These are phyloP conservation scores for Aureobasidium mangrovei DNA, from an alignment of 2,329 filamentous ascomycete genomes.

Conservation along the genomic window DNA sequence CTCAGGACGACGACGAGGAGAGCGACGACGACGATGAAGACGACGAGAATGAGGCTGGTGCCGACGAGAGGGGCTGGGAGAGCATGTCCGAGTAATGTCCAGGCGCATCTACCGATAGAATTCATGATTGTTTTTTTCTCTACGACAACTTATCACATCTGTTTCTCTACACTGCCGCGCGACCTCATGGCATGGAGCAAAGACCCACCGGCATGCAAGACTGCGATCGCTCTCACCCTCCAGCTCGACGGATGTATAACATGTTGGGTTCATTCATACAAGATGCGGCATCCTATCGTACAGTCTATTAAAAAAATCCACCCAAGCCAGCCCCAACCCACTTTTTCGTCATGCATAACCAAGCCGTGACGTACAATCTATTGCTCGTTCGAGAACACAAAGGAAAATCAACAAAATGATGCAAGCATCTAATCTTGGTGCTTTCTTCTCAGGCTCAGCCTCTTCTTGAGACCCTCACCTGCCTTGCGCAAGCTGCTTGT, in stretches of 20 bases:
- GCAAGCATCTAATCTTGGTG: neutral
- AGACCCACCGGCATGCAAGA: too few relatives aligned
- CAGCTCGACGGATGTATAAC: too few relatives aligned
- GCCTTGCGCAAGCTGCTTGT: constrained; percentile 29
- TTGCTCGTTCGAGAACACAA: neutral
- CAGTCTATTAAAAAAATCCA: constrained; percentile 1
- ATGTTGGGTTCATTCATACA: neutral
- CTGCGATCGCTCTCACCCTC: too few relatives aligned
- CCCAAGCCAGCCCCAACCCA: neutral
- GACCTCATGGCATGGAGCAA: too few relatives aligned
- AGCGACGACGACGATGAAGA: constrained; percentile 52
- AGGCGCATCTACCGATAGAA: neutral
- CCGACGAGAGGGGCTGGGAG: constrained; percentile 27
- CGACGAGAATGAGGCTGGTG: constrained; percentile 41
- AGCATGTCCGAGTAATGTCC: constrained; percentile 26
- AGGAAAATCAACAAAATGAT: neutral
- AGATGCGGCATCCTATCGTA: constrained; percentile 3
- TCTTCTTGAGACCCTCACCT: constrained; percentile 36
- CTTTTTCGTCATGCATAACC: neutral
- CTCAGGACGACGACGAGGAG: constrained; percentile 52
- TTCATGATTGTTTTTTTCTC: neutral
- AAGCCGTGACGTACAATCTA: constrained; percentile 5
- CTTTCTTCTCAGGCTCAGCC: constrained; percentile 36
- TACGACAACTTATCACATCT: too few relatives aligned
- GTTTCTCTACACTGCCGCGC: too few relatives aligned